These are phyloP conservation scores for Rhododendron mucronatum DNA, from an alignment of 148 eudicot species.

Conservation along the genomic window DNA sequence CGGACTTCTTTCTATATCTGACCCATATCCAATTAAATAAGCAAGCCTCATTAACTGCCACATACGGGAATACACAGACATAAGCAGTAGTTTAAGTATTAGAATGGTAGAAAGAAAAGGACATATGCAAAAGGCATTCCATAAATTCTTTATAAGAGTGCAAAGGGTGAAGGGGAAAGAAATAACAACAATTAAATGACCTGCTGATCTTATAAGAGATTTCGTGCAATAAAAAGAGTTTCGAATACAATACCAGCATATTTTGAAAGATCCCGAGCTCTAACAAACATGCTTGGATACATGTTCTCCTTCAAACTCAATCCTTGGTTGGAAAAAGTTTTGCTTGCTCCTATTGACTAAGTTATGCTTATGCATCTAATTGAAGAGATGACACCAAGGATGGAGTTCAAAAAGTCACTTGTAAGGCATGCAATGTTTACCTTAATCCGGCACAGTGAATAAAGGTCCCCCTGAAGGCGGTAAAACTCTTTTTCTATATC, in stretches of 20 bases:
- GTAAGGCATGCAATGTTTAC: slow-evolving; percentile 27
- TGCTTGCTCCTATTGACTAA: not conserved
- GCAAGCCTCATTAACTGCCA: slow-evolving; percentile 98
- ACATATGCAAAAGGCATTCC: not conserved
- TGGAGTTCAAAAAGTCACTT: not conserved
- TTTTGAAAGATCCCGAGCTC: not conserved
- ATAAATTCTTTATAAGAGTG: not conserved
- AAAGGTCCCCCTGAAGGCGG: slow-evolving; percentile 87
- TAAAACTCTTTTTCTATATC: slow-evolving; percentile 88
- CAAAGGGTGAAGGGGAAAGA: not conserved
- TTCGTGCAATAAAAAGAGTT: not conserved
- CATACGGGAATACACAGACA: slow-evolving; percentile 15
- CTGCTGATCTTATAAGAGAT: not conserved
- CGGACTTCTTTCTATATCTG: slow-evolving; percentile 84
- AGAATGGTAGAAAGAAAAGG: not conserved
- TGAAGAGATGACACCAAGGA: not conserved
- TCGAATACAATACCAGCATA: not conserved
- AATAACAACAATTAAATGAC: not conserved
- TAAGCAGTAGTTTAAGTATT: slow-evolving; percentile 2
- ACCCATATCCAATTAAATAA: slow-evolving; percentile 84
- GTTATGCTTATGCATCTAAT: not conserved
- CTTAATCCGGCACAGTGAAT: slow-evolving; percentile 81
- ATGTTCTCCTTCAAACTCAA: not conserved
- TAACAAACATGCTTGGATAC: not conserved
- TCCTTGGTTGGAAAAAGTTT: not conserved